phyloP scores from a whole-genome alignment of 352 stramenopile genomes.

The Phytophthora colocasiae region DNA sequence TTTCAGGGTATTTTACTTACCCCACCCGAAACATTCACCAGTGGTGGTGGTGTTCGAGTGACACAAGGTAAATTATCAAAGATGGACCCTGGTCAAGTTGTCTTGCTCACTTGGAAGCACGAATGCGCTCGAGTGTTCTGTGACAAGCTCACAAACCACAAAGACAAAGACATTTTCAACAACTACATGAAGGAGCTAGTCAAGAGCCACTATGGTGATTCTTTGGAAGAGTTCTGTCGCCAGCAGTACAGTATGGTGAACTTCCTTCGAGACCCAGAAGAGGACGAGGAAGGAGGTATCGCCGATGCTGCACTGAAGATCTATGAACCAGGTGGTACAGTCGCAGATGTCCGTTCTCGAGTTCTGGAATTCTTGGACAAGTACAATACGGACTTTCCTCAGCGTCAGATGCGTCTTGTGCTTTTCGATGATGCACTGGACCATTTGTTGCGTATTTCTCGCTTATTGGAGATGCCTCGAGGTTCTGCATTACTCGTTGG shows the following conservation, averaged over 20 bases:
- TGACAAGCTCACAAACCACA: slow-evolving; percentile 97
- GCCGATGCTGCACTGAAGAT: slow-evolving; percentile 96
- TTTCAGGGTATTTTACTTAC: slow-evolving; percentile 98
- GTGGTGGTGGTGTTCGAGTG: slow-evolving; percentile 85
- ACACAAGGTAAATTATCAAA: slow-evolving; percentile 88
- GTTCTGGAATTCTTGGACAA: slow-evolving; percentile 96
- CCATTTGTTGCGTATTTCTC: slow-evolving; percentile 96
- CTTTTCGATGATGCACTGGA: slow-evolving; percentile 98
- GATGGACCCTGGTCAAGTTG: slow-evolving; percentile 91
- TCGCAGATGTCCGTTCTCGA: slow-evolving; percentile 92
- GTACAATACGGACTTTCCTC: slow-evolving; percentile 97
- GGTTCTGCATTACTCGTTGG: slow-evolving; percentile 97
- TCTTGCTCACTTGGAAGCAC: slow-evolving; percentile 98
- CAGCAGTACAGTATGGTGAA: slow-evolving; percentile 96
- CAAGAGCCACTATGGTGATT: slow-evolving; percentile 91
- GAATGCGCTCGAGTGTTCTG: slow-evolving; percentile 98
- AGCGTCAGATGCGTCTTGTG: slow-evolving; percentile 97
- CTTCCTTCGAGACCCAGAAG: slow-evolving; percentile 97
- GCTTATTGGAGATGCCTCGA: slow-evolving; percentile 96
- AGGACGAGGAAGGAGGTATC: slow-evolving; percentile 96
- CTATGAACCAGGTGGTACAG: slow-evolving; percentile 95
- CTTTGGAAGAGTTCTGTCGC: slow-evolving; percentile 72
- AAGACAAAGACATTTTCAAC: slow-evolving; percentile 96
- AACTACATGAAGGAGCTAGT: slow-evolving; percentile 93
- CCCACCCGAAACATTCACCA: slow-evolving; percentile 95